phyloP scores from a whole-genome alignment of 2,329 filamentous ascomycete species.

The Colletotrichum paranaense region DNA sequence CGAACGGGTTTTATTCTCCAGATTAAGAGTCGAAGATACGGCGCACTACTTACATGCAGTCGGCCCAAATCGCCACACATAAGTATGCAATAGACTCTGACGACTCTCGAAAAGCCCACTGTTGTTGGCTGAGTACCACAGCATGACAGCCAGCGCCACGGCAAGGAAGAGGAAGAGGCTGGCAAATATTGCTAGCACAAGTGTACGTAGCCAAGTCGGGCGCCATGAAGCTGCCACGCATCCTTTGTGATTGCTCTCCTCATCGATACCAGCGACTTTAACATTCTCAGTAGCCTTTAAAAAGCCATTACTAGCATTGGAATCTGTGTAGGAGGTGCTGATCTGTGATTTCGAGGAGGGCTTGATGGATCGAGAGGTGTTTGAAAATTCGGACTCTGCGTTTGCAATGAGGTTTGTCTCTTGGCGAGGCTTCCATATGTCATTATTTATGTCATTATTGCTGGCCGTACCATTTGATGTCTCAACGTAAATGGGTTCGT shows the following conservation, averaged over 20 bases:
- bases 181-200: neutral
- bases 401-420: neutral
- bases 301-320: neutral
- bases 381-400: too few relatives aligned
- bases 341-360: neutral
- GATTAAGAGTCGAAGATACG: neutral
- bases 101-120: conserved; percentile 5
- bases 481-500: neutral
- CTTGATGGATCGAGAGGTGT: too few relatives aligned
- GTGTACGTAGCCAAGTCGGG: conserved; percentile 14
- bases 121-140: neutral
- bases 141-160: neutral
- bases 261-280: neutral
- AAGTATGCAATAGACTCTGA: conserved; percentile 4
- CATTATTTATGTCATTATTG: neutral
- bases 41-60: neutral
- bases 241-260: neutral
- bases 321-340: neutral
- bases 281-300: neutral
- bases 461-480: neutral
- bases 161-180: conserved; percentile 5
- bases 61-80: conserved; percentile 17
- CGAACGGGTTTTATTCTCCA: too few relatives aligned
- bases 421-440: neutral
- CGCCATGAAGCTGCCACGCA: neutral